Percentiles rank a stretch among this genome's conserved stretches.
Conservation (phyloP, 768 basidiomycete species). For the Favolaschia claudopus region DNA sequence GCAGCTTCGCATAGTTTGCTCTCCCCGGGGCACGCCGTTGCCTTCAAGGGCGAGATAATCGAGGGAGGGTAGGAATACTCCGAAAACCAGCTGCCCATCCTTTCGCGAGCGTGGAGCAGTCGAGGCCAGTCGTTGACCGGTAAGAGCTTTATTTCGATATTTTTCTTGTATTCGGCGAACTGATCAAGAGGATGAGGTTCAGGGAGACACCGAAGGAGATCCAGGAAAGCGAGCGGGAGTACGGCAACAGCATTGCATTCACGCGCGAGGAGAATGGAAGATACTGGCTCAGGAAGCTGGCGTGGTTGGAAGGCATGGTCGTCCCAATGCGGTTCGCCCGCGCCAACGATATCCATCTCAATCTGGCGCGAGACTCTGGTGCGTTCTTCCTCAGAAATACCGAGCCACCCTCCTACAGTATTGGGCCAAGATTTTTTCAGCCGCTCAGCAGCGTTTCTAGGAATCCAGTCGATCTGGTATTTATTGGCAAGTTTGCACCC, state of each 20-base stretch:
- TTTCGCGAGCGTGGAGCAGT: slow-evolving; percentile 1
- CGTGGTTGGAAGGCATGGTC: not conserved
- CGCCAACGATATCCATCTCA: too few species aligned
- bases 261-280: slow-evolving; percentile 6
- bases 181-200: not conserved
- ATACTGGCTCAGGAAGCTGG: not conserved
- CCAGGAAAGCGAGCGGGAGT: slow-evolving; percentile 5
- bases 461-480: slow-evolving; percentile 15
- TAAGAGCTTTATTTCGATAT: not conserved
- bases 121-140: not conserved
- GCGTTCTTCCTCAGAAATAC: not conserved
- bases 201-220: not conserved
- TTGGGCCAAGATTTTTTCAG: slow-evolving; percentile 2
- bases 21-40: not conserved
- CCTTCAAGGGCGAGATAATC: not conserved
- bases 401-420: not conserved
- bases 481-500: slow-evolving; percentile 5
- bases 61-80: too few species aligned
- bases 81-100: slow-evolving; percentile 9
- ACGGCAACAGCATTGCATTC: not conserved
- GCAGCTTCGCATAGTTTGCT: not conserved
- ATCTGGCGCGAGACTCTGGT: too few species aligned
- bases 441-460: not conserved
- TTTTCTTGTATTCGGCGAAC: too few species aligned
- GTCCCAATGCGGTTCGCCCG: too few species aligned